Conservation (phyloP, 257 asterid genomes). For the Solanum bukasovii region DNA sequence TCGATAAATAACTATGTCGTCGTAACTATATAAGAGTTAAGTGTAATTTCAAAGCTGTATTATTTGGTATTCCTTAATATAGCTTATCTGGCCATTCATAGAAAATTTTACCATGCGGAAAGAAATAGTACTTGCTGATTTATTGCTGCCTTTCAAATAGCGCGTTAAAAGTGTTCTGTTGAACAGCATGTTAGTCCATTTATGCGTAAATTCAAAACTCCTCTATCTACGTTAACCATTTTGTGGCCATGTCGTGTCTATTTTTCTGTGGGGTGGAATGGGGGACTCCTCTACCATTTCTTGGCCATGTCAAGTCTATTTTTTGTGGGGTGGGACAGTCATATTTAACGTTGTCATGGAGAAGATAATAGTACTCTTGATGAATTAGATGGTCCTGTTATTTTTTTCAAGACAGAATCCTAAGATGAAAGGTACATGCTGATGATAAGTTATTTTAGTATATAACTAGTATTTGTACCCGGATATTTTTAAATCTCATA, state of each 20-base stretch:
- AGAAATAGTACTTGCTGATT: not conserved
- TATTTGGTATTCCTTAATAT: not conserved
- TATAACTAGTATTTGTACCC: too few relatives aligned
- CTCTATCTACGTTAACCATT: not conserved
- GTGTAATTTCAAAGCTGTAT: not conserved
- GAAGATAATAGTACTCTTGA: not conserved
- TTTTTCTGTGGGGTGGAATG: not conserved
- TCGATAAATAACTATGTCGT: not conserved
- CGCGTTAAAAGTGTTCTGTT: not conserved
- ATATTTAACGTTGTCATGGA: not conserved
- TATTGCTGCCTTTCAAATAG: not conserved
- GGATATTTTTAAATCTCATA: too few relatives aligned
- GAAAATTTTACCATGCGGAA: not conserved
- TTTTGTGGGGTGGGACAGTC: not conserved
- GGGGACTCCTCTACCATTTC: not conserved
- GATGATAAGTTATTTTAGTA: not conserved
- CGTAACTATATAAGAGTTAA: not conserved
- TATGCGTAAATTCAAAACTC: not conserved
- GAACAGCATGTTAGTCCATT: not conserved
- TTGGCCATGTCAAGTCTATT: not conserved
- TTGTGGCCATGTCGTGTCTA: not conserved
- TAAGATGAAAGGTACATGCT: not conserved
- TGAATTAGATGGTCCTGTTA: not conserved
- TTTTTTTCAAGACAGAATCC: not conserved
- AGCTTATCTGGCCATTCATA: not conserved